Evolutionary conservation across 23 red algal genomes (phyloP), one percentile per base, ranked within the genome.

Genomic region (Agarophyton chilense): DNA sequence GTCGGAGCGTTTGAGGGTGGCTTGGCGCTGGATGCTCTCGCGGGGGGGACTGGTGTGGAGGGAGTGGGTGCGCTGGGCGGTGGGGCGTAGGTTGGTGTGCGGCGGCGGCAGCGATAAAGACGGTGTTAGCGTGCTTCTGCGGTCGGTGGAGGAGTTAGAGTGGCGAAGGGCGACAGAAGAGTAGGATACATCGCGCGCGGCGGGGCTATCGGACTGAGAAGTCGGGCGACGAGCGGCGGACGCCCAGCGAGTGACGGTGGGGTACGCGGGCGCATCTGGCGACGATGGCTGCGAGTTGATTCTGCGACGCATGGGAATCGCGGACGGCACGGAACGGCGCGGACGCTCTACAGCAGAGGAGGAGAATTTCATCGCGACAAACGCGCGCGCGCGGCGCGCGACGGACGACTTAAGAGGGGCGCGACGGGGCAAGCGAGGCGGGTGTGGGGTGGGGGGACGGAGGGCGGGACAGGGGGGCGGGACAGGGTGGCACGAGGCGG

Each of bases 1-100:
- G 44, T 86, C 81, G 14, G 81, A 86, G 45, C 81, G 74, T 55
- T 55, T 79, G 40, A 72, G 39, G 19, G 65, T 72, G 65, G 65
- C 65, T 9, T 72, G 65, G 21, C 65, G 65, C 21, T 72, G 65
- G 8, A 72, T 43, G 65, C 65, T 72, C 65, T 72, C 65, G 36
- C 65, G 34, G 16, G 65, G 65, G 35, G 65, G 65, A 34, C 19
- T 44, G 34, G 65, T 42, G 65, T 72, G 65, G 17, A 72, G 65
- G 16, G 65, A 72, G 65, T 72, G 65, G 13, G 65, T 72, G 65
- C 65, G 65, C 65, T 72, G 65, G 65, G 56, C 56, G 56, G 65
- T 16, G 36, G 65, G 65, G 35, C 65, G 65, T 1, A 72, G 65
- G 21, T 72, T 72, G 39, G 65, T 72, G 65, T 72, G 65, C 21